Percentiles rank a stretch among this genome's conserved stretches.
These are phyloP conservation scores for Quercus rubra DNA, from an alignment of 306 rosid species.

Conservation along the genomic window DNA sequence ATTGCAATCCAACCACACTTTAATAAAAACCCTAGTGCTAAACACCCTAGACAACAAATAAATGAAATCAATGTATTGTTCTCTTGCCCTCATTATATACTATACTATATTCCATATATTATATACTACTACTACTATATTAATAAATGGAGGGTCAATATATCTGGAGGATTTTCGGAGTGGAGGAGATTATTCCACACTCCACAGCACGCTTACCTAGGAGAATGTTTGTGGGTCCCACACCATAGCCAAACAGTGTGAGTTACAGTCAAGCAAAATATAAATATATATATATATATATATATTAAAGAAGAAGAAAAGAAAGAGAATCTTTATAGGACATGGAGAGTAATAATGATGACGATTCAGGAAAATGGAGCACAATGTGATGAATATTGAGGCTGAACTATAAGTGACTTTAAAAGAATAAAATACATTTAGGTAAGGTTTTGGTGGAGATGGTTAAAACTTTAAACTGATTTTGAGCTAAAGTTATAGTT, in stretches of 20 bases:
- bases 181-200: constrained; percentile 41
- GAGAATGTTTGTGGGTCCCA: constrained; percentile 78
- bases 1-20: background rate
- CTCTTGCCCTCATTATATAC: background rate
- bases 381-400: constrained; percentile 6
- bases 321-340: constrained; percentile 27
- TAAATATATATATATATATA: too few species aligned
- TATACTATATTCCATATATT: background rate
- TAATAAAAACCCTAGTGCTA: constrained; percentile 3
- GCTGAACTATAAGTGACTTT: constrained; percentile 4
- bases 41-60: constrained; percentile 15
- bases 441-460: background rate
- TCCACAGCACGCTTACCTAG: constrained; percentile 41
- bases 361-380: constrained; percentile 28
- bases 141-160: constrained; percentile 11
- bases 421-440: background rate
- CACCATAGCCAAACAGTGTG: constrained; percentile 23
- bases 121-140: background rate
- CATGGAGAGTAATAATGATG: constrained; percentile 19
- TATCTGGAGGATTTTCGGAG: constrained; percentile 25
- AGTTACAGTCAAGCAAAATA: constrained; percentile 16
- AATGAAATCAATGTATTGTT: background rate
- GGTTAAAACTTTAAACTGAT: background rate
- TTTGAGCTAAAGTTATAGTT: background rate
- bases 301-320: constrained; percentile 14